phyloP scores from a whole-genome alignment of 768 basidiomycete genomes.

The Suillus tomentosus region DNA sequence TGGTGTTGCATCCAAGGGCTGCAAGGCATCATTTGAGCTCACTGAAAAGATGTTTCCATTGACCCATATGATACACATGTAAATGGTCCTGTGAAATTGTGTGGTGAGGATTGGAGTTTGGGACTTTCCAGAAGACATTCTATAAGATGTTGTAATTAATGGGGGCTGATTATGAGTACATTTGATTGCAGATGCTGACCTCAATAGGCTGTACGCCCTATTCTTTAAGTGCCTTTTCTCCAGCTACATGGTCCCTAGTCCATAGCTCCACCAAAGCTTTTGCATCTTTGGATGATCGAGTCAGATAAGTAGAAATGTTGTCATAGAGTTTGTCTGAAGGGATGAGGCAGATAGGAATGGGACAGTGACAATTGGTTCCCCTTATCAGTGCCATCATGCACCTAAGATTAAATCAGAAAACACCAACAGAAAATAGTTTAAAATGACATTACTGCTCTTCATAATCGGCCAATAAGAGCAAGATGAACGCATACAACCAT shows the following conservation, averaged over 20 bases:
- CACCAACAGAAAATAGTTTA: too few species aligned
- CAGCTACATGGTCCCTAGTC: conserved; percentile 17
- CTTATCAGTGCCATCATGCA: conserved; percentile 38
- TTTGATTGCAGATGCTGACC: neutral
- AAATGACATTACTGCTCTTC: conserved; percentile 43
- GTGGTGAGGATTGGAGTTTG: conserved; percentile 34
- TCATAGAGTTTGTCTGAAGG: conserved; percentile 27
- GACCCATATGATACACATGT: conserved; percentile 6
- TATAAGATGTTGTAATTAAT: too few species aligned
- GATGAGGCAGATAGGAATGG: conserved; percentile 41
- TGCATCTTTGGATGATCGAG: conserved; percentile 13
- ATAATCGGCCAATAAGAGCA: conserved; percentile 43
- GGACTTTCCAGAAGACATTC: conserved; percentile 43
- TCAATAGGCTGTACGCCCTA: conserved; percentile 16
- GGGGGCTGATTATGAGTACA: too few species aligned
- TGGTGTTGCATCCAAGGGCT: conserved; percentile 10
- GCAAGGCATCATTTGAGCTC: conserved; percentile 10
- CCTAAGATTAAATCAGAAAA: conserved; percentile 23
- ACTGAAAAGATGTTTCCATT: conserved; percentile 34
- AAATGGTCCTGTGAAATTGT: conserved; percentile 11
- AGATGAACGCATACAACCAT: conserved; percentile 36
- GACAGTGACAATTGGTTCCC: conserved; percentile 27
- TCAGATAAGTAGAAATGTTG: conserved; percentile 17
- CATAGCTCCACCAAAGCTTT: conserved; percentile 18
- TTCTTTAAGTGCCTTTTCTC: conserved; percentile 19